phyloP scores from a whole-genome alignment of 768 basidiomycete species.

The Kwoniella sp. region DNA sequence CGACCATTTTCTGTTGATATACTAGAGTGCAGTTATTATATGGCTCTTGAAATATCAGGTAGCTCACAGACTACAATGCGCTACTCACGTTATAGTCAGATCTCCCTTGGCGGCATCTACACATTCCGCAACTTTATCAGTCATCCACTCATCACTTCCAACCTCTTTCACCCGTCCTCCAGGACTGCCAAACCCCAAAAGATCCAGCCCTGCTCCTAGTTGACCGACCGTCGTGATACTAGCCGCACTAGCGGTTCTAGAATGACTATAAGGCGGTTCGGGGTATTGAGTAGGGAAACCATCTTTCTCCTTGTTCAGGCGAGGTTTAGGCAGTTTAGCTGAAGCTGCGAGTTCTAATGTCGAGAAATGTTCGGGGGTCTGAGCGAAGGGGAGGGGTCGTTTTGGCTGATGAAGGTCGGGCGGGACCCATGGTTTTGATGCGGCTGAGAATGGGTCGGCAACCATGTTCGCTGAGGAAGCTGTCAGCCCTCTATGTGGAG shows the following conservation, averaged over 20 bases:
- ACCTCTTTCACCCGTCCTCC: slow-evolving; percentile 4
- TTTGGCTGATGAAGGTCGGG: slow-evolving; percentile 3
- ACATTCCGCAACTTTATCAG: slow-evolving; percentile 35
- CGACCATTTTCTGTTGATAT: too few relatives aligned
- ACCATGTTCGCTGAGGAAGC: slow-evolving; percentile 1
- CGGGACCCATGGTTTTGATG: slow-evolving; percentile 31
- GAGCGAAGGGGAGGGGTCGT: slow-evolving; percentile 25
- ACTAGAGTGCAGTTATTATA: too few relatives aligned
- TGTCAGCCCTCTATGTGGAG: too few relatives aligned
- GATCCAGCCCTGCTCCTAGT: not conserved
- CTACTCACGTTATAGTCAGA: slow-evolving; percentile 37
- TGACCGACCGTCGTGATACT: slow-evolving; percentile 4
- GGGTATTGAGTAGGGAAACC: slow-evolving; percentile 22
- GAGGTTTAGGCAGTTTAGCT: slow-evolving; percentile 24
- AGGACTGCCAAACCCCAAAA: not conserved
- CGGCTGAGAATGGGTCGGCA: slow-evolving; percentile 36
- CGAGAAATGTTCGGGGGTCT: slow-evolving; percentile 28
- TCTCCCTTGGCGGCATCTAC: slow-evolving; percentile 35
- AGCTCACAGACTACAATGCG: too few relatives aligned
- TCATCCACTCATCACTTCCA: slow-evolving; percentile 53
- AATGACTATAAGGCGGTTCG: slow-evolving; percentile 29
- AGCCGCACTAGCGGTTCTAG: slow-evolving; percentile 12
- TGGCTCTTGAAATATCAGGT: too few relatives aligned
- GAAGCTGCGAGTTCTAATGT: not conserved
- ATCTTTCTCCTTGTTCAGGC: slow-evolving; percentile 21